A percentile compares a stretch with the other conserved stretches of the same genome.
Conservation (phyloP, 768 basidiomycete species). For the Lactarius vividus region DNA sequence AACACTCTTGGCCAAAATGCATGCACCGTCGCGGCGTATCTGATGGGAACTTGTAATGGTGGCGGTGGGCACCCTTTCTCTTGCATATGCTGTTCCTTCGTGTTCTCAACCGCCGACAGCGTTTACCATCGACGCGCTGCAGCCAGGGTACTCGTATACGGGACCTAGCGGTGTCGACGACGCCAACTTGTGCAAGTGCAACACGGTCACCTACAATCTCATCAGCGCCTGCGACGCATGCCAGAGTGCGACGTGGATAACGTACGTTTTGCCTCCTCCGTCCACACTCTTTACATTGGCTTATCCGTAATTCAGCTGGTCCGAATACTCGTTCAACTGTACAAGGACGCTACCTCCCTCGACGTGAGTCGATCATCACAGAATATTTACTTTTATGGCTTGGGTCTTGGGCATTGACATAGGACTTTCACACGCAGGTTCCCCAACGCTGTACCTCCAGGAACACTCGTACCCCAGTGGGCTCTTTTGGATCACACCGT, state of each 20-base stretch:
- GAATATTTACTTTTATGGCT: too few relatives aligned
- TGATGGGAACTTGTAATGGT: conserved; percentile 15
- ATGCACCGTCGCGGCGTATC: conserved; percentile 8
- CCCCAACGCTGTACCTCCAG: conserved; percentile 3
- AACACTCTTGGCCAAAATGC: conserved; percentile 17
- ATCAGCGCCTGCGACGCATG: conserved; percentile 22
- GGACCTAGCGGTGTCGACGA: neutral
- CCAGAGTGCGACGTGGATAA: neutral
- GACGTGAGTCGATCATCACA: conserved; percentile 6
- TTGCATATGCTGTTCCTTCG: neutral
- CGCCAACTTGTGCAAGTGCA: conserved; percentile 21
- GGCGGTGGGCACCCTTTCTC: conserved; percentile 8
- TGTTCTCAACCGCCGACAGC: conserved; percentile 1
- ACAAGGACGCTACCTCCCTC: neutral
- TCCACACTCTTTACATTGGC: too few relatives aligned
- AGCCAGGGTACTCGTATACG: too few relatives aligned
- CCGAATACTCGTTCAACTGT: conserved; percentile 7
- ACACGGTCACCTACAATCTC: conserved; percentile 15
- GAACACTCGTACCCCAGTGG: conserved; percentile 1
- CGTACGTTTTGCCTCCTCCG: neutral
- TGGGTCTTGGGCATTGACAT: neutral
- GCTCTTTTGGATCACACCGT: conserved; percentile 4
- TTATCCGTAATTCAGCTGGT: neutral
- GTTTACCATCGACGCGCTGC: neutral
- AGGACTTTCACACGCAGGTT: neutral